Evolutionary conservation across 2,329 filamentous ascomycete genomes (phyloP).

Genomic region (Mycosphaerella sp.): DNA sequence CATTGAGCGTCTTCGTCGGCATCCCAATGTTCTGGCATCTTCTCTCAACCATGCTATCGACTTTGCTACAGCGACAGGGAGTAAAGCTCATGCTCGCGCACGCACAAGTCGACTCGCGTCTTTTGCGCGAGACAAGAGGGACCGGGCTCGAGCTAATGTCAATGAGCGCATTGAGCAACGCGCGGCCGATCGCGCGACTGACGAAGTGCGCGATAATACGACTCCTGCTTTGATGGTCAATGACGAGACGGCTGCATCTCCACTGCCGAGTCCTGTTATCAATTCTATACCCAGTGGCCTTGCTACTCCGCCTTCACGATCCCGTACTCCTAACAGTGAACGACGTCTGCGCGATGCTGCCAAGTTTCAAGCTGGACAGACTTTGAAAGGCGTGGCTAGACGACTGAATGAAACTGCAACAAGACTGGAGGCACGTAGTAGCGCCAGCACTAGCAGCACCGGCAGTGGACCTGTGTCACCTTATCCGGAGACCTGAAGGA

Average conservation of each 20-base stretch:
- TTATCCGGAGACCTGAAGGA: slow-evolving; percentile 15
- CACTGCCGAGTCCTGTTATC: slow-evolving; percentile 8
- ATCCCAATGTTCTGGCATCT: slow-evolving; percentile 21
- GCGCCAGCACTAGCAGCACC: neutral
- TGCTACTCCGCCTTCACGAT: slow-evolving; percentile 13
- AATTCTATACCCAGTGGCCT: slow-evolving; percentile 6
- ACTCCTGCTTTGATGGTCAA: slow-evolving; percentile 9
- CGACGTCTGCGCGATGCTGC: slow-evolving; percentile 21
- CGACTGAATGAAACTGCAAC: slow-evolving; percentile 19
- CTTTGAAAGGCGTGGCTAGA: slow-evolving; percentile 17
- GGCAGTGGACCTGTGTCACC: slow-evolving; percentile 13
- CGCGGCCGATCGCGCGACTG: slow-evolving; percentile 12
- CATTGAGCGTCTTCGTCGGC: slow-evolving; percentile 20
- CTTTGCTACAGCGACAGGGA: slow-evolving; percentile 20
- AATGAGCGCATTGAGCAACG: slow-evolving; percentile 17
- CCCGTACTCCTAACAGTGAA: slow-evolving; percentile 16
- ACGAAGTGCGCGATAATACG: slow-evolving; percentile 8
- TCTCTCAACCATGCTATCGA: slow-evolving; percentile 24
- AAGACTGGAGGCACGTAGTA: slow-evolving; percentile 15
- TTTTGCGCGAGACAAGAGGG: slow-evolving; percentile 20
- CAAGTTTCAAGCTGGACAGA: slow-evolving; percentile 17
- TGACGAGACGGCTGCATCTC: slow-evolving; percentile 6
- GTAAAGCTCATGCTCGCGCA: slow-evolving; percentile 18
- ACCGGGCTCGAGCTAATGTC: slow-evolving; percentile 19
- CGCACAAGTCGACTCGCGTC: slow-evolving; percentile 19